Evolutionary conservation across 2,329 filamentous ascomycete genomes (phyloP).

Genomic region (Leptoxyphium fumago): DNA sequence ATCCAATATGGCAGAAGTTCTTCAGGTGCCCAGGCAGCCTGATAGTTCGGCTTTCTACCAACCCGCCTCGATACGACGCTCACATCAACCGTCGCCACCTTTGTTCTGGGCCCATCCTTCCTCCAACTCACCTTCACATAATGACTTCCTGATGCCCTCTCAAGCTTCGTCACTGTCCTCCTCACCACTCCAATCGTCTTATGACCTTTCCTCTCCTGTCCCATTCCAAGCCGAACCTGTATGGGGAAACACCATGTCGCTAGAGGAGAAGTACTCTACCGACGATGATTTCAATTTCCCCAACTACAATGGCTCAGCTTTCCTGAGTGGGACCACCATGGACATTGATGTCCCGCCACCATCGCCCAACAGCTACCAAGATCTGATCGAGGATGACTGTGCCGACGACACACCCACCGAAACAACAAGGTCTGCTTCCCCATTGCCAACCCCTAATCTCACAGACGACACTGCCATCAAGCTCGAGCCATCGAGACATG

Average conservation of each 20-base stretch:
- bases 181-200: slow-evolving; percentile 2
- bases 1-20: slow-evolving; percentile 28
- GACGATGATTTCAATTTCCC: slow-evolving; percentile 34
- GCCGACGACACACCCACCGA: slow-evolving; percentile 30
- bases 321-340: slow-evolving; percentile 3
- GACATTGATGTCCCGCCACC: slow-evolving; percentile 5
- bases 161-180: slow-evolving; percentile 1
- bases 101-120: slow-evolving; percentile 23
- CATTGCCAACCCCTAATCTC: slow-evolving; percentile 44
- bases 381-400: background rate
- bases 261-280: slow-evolving; percentile 42
- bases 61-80: slow-evolving; percentile 19
- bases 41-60: slow-evolving; percentile 29
- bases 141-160: background rate
- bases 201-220: slow-evolving; percentile 10
- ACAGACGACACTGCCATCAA: slow-evolving; percentile 69
- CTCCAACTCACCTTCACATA: slow-evolving; percentile 10
- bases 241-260: slow-evolving; percentile 43
- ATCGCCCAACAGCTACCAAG: background rate
- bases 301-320: slow-evolving; percentile 24
- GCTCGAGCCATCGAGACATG: slow-evolving; percentile 65
- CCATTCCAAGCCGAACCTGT: slow-evolving; percentile 43
- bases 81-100: slow-evolving; percentile 28
- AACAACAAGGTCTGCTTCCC: slow-evolving; percentile 43
- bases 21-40: slow-evolving; percentile 24